These are phyloP conservation scores for Plantago elongata DNA, from an alignment of 257 asterid genomes.

Conservation along the genomic window DNA sequence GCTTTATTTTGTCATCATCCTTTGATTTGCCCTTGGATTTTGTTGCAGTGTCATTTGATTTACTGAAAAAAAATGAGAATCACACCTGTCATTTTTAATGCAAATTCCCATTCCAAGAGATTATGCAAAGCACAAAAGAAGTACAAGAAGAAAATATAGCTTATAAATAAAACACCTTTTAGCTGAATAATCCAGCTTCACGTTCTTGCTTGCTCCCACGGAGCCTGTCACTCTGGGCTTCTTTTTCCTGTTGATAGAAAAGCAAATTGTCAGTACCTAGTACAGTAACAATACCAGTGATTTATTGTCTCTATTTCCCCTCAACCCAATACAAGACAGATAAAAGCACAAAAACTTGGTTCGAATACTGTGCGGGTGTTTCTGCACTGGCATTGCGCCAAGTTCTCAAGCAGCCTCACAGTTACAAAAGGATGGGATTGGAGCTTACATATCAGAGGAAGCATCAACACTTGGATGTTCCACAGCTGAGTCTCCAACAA, in stretches of 20 bases:
- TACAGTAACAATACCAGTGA: constrained; percentile 2
- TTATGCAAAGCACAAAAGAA: not conserved
- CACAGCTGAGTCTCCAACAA: constrained; percentile 41
- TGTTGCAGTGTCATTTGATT: constrained; percentile 37
- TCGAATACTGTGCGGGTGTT: not conserved
- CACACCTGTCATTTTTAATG: constrained; percentile 23
- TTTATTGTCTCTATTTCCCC: not conserved
- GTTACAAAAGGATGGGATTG: not conserved
- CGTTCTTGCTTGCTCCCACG: constrained; percentile 48
- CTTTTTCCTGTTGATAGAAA: constrained; percentile 45
- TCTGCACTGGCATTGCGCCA: too few relatives aligned
- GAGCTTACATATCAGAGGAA: constrained; percentile 62
- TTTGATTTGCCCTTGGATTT: constrained; percentile 46
- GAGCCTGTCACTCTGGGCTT: constrained; percentile 46
- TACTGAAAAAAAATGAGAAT: constrained; percentile 37
- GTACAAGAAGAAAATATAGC: constrained; percentile 5
- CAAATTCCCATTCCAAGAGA: constrained; percentile 1
- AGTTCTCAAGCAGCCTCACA: too few relatives aligned
- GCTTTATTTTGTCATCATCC: constrained; percentile 40
- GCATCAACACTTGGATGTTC: constrained; percentile 56
- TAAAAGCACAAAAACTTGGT: not conserved
- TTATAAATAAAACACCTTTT: constrained; percentile 43
- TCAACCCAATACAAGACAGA: not conserved
- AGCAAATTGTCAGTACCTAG: constrained; percentile 18
- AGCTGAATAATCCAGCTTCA: constrained; percentile 40